Conservation (phyloP, 1,139 yeast species). For the Kodamaea sp. region DNA sequence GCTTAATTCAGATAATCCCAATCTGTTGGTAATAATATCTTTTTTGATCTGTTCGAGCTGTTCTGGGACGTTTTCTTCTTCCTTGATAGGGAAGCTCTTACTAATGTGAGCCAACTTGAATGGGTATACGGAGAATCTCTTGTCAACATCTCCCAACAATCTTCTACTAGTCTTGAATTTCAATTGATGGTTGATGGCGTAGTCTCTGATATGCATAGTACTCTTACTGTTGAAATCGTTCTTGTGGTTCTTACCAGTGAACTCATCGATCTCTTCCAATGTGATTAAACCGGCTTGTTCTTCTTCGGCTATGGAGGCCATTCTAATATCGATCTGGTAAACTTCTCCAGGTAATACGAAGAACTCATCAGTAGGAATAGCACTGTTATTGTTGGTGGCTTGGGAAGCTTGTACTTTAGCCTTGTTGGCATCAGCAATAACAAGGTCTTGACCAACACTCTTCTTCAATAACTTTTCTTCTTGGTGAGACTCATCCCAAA, state of each 20-base stretch:
- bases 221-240: conserved; percentile 61
- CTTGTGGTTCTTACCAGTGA: conserved; percentile 60
- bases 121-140: conserved; percentile 81
- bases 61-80: conserved; percentile 34
- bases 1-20: conserved; percentile 79
- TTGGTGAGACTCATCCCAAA: conserved; percentile 85
- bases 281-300: conserved; percentile 66
- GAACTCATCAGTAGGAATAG: conserved; percentile 78
- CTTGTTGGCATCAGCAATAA: conserved; percentile 26
- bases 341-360: conserved; percentile 79
- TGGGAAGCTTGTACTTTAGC: conserved; percentile 39
- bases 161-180: conserved; percentile 75
- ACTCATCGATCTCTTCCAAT: conserved; percentile 63
- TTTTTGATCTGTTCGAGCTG: conserved; percentile 45
- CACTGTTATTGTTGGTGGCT: conserved; percentile 37
- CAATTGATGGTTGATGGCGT: conserved; percentile 73
- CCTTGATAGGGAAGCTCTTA: conserved; percentile 56
- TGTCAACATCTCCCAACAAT: conserved; percentile 70
- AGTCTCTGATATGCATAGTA: conserved; percentile 81
- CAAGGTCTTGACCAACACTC: conserved; percentile 44
- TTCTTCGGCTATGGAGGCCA: conserved; percentile 65
- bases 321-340: conserved; percentile 76
- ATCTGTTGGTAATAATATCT: conserved; percentile 59
- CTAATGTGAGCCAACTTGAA: conserved; percentile 77
- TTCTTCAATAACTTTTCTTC: conserved; percentile 58